Evolutionary conservation across 495 filamentous ascomycete species (phyloP).

Genomic region (Trichoderma parareesei): DNA sequence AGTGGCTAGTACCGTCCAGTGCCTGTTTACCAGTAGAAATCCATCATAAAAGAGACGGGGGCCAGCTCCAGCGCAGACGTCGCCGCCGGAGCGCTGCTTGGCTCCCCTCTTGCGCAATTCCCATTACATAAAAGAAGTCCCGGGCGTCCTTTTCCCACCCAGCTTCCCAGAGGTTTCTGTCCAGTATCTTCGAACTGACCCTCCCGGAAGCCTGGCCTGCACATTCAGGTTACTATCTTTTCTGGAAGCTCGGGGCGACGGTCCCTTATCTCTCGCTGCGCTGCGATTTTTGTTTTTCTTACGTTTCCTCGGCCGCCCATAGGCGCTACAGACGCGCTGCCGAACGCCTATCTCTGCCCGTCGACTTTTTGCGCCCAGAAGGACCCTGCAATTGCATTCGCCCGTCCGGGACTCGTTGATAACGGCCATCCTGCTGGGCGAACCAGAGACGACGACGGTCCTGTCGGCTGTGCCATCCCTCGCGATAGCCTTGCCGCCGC

Average conservation of each 20-base stretch:
- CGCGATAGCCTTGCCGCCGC: conserved; percentile 9
- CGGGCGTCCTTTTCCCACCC: conserved; percentile 19
- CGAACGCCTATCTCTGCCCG: conserved; percentile 8
- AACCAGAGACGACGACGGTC: conserved; percentile 11
- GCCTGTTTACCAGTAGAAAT: neutral
- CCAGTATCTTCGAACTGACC: conserved; percentile 19
- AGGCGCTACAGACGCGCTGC: conserved; percentile 14
- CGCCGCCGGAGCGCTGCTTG: conserved; percentile 6
- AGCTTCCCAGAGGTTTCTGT: conserved; percentile 25
- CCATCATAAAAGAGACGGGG: neutral
- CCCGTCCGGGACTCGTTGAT: conserved; percentile 3
- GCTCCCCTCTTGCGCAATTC: conserved; percentile 24
- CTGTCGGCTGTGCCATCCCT: conserved; percentile 1
- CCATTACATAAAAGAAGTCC: conserved; percentile 48
- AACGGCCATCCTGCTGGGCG: neutral
- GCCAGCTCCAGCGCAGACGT: conserved; percentile 5
- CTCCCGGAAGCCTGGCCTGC: conserved; percentile 18
- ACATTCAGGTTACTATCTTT: neutral
- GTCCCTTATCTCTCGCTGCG: conserved; percentile 17
- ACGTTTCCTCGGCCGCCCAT: conserved; percentile 21
- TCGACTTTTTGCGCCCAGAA: conserved; percentile 10
- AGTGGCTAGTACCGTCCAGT: conserved; percentile 1
- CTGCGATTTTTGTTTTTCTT: conserved; percentile 15
- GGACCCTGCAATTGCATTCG: conserved; percentile 26
- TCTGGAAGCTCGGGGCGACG: neutral